Conservation (phyloP, 208 protist genomes). For the Leishmania guyanensis region DNA sequence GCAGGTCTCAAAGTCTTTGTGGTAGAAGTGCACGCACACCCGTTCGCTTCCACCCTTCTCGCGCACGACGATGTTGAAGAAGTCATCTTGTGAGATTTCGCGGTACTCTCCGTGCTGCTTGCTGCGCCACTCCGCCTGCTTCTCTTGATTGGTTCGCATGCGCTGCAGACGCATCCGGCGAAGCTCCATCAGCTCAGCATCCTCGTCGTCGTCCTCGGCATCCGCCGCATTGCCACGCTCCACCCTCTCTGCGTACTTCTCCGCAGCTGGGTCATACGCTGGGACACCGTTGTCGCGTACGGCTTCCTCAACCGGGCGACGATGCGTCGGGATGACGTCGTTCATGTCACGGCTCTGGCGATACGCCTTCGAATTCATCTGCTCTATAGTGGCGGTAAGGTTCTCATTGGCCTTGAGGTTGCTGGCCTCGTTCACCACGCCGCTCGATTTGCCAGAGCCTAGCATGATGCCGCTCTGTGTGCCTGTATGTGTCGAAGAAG, state of each 20-base stretch:
- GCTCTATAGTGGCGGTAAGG: constrained; percentile 80
- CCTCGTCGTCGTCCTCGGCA: constrained; percentile 66
- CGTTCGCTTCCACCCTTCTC: constrained; percentile 91
- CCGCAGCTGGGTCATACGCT: constrained; percentile 72
- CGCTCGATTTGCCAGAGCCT: constrained; percentile 85
- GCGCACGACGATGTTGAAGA: constrained; percentile 92
- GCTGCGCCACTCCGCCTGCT: constrained; percentile 79
- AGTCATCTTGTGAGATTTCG: constrained; percentile 93
- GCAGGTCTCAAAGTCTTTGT: constrained; percentile 96
- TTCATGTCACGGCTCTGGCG: constrained; percentile 58
- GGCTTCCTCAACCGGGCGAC: constrained; percentile 38
- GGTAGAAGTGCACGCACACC: constrained; percentile 94
- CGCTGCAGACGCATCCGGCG: constrained; percentile 65
- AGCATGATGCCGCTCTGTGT: constrained; percentile 57
- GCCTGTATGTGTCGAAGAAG: constrained; percentile 1
- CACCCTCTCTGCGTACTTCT: constrained; percentile 42
- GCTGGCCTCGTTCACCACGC: constrained; percentile 88
- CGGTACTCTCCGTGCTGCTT: constrained; percentile 94
- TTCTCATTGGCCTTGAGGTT: constrained; percentile 91
- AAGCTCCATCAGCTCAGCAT: constrained; percentile 76
- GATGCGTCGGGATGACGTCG: constrained; percentile 88
- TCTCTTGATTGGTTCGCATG: constrained; percentile 57
- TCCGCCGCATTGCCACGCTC: constrained; percentile 41
- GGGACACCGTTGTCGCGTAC: constrained; percentile 48
- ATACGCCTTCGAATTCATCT: constrained; percentile 82